A percentile compares a stretch with the other conserved stretches of the same genome.
Evolutionary conservation across 2,329 filamentous ascomycete genomes (phyloP).

Genomic region (Calonectria ilicicola): DNA sequence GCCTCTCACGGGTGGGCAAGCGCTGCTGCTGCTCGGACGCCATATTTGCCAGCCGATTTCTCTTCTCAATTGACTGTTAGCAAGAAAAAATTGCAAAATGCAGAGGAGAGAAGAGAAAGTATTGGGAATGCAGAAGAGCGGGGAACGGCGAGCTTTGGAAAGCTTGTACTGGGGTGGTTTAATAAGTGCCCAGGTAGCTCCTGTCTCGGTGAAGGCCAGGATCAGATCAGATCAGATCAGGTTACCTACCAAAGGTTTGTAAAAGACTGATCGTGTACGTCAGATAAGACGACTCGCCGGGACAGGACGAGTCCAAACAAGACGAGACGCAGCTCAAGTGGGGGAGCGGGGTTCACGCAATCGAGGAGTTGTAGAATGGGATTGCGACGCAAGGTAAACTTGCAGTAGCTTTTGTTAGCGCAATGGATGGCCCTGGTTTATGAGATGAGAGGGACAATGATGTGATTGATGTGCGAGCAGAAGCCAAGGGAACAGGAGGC

Average conservation of each 20-base stretch:
- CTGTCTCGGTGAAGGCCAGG: slow-evolving; percentile 29
- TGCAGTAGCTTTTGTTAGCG: slow-evolving; percentile 36
- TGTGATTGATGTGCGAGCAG: neutral
- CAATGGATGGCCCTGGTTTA: slow-evolving; percentile 19
- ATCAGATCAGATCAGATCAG: slow-evolving; percentile 41
- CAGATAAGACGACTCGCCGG: slow-evolving; percentile 41
- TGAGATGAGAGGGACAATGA: neutral
- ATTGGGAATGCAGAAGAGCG: slow-evolving; percentile 21
- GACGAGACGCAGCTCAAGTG: slow-evolving; percentile 40
- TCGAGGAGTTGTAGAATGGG: slow-evolving; percentile 21
- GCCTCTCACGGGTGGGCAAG: slow-evolving; percentile 76
- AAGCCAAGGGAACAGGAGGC: neutral
- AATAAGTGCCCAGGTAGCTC: neutral
- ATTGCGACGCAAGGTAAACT: slow-evolving; percentile 35
- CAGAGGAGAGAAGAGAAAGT: slow-evolving; percentile 16
- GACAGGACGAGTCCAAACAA: slow-evolving; percentile 29
- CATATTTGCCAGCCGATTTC: slow-evolving; percentile 41
- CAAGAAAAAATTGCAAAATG: slow-evolving; percentile 10
- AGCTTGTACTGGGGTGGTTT: neutral
- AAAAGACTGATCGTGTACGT: slow-evolving; percentile 39
- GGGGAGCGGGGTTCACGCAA: slow-evolving; percentile 39
- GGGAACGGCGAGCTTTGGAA: slow-evolving; percentile 7
- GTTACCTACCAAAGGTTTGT: slow-evolving; percentile 42
- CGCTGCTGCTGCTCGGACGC: slow-evolving; percentile 49
- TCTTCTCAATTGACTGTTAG: slow-evolving; percentile 29